Evolutionary conservation across 2,329 filamentous ascomycete genomes (phyloP).

Genomic region (Laburnicola sp.): DNA sequence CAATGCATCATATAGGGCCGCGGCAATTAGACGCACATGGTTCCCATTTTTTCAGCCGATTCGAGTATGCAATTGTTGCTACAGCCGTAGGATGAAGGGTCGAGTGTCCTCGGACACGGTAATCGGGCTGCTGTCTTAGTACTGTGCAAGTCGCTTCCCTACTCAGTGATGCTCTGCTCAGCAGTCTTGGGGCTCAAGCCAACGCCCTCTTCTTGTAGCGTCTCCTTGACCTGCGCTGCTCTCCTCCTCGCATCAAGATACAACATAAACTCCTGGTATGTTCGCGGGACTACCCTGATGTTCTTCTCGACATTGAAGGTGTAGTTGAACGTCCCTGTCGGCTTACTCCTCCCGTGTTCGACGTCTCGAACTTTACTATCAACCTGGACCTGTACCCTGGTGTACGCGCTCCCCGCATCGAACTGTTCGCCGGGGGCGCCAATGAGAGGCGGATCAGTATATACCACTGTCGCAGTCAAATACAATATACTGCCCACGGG

Average conservation of each 20-base stretch:
- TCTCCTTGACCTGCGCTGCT: constrained; percentile 54
- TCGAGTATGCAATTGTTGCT: no score
- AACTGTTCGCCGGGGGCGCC: constrained; percentile 41
- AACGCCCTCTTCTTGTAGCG: constrained; percentile 30
- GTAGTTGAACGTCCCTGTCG: constrained; percentile 76
- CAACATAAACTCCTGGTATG: constrained; percentile 67
- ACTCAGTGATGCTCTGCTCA: constrained; percentile 45
- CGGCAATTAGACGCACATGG: no score
- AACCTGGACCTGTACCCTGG: constrained; percentile 69
- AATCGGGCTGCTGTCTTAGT: no score
- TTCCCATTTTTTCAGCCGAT: no score
- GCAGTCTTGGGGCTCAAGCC: constrained; percentile 35
- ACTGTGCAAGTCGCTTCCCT: background rate
- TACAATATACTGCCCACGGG: constrained; percentile 76
- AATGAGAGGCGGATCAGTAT: constrained; percentile 65
- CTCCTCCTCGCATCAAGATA: constrained; percentile 64
- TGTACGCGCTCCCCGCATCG: constrained; percentile 50
- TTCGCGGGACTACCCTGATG: constrained; percentile 66
- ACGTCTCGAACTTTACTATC: constrained; percentile 73
- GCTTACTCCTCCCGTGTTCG: constrained; percentile 67
- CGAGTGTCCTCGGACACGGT: no score
- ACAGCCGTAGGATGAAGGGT: no score
- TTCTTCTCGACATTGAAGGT: constrained; percentile 68
- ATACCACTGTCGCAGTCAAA: constrained; percentile 70
- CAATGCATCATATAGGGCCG: no score